Evolutionary conservation across 768 basidiomycete genomes (phyloP).

Genomic region (Naematelia aurantialba): DNA sequence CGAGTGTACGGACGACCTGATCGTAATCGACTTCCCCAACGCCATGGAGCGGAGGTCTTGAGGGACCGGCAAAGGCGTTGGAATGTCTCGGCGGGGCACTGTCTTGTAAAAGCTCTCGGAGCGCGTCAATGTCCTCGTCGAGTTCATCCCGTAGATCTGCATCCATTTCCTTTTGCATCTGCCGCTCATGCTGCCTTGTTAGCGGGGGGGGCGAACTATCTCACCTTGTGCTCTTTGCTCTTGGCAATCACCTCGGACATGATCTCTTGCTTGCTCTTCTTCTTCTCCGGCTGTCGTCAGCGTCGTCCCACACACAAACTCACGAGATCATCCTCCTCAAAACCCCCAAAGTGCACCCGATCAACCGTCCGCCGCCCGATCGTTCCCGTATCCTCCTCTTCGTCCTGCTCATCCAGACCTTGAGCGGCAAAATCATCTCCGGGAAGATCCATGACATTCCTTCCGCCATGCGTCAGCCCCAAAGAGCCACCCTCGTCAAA

Average conservation of each 20-base stretch:
- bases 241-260: constrained; percentile 98
- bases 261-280: constrained; percentile 90
- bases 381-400: constrained; percentile 64
- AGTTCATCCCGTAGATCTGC: constrained; percentile 81
- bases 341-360: constrained; percentile 79
- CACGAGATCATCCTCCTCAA: constrained; percentile 62
- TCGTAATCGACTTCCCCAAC: constrained; percentile 64
- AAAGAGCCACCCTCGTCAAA: constrained; percentile 35
- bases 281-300: constrained; percentile 63
- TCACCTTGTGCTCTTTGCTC: constrained; percentile 90
- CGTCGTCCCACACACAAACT: constrained; percentile 9
- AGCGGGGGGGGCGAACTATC: constrained; percentile 23
- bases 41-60: constrained; percentile 1
- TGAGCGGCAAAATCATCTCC: constrained; percentile 48
- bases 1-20: constrained; percentile 83
- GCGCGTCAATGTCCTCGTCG: constrained; percentile 77
- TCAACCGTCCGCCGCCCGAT: constrained; percentile 66
- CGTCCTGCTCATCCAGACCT: constrained; percentile 41
- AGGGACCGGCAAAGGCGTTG: constrained; percentile 11
- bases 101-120: constrained; percentile 64
- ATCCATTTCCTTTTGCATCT: constrained; percentile 79
- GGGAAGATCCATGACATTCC: constrained; percentile 44
- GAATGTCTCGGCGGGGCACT: constrained; percentile 37
- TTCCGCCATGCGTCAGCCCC: constrained; percentile 48
- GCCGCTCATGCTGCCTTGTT: constrained; percentile 66